phyloP scores from a whole-genome alignment of 1,139 yeast genomes.

The Yamadazyma siamensis region DNA sequence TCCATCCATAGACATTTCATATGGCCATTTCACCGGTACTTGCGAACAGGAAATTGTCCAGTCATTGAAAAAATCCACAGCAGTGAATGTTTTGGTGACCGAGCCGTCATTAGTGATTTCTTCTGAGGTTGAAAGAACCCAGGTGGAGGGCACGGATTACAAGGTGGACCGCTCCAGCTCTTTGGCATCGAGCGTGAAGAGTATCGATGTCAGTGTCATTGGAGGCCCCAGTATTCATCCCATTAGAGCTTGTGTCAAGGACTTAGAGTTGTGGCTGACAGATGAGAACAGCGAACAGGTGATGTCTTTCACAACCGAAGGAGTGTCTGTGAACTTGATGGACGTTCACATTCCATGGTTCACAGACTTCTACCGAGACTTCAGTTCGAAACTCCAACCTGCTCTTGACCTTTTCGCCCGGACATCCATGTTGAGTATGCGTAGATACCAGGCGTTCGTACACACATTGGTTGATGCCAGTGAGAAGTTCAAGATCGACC shows the following conservation, averaged over 20 bases:
- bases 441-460: constrained; percentile 38
- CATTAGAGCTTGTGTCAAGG: constrained; percentile 19
- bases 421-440: constrained; percentile 13
- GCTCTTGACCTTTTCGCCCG: constrained; percentile 20
- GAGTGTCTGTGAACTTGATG: constrained; percentile 29
- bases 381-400: constrained; percentile 18
- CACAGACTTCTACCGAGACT: constrained; percentile 20
- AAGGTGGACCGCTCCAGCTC: constrained; percentile 11
- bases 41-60: constrained; percentile 15
- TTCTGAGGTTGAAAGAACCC: constrained; percentile 10
- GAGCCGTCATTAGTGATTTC: constrained; percentile 41
- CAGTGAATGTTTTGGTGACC: constrained; percentile 22
- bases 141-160: constrained; percentile 8
- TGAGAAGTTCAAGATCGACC: constrained; percentile 54
- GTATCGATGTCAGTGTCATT: constrained; percentile 19
- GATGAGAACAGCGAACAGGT: constrained; percentile 21
- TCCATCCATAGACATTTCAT: constrained; percentile 43
- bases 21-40: constrained; percentile 34
- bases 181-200: constrained; percentile 33
- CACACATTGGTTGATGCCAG: constrained; percentile 64
- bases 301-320: constrained; percentile 32
- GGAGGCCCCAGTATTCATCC: constrained; percentile 25
- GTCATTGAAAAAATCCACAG: constrained; percentile 18
- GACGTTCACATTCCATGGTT: constrained; percentile 39
- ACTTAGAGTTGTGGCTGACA: constrained; percentile 45